Evolutionary conservation across 2,329 filamentous ascomycete genomes (phyloP), one percentile per base, ranked within the genome.

Genomic region (Talaromyces sp.): DNA sequence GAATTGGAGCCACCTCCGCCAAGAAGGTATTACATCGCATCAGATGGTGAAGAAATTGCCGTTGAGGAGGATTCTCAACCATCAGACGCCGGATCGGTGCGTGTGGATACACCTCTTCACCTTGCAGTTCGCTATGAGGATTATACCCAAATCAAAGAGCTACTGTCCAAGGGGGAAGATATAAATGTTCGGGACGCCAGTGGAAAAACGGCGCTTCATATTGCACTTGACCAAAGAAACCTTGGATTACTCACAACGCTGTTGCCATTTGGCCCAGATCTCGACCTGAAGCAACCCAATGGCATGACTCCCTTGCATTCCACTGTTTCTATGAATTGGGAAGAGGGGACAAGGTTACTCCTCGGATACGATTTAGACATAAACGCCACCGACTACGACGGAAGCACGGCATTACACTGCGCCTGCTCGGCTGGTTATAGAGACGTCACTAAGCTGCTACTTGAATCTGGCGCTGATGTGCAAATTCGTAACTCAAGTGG

Each of bases 301-400:
- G 60, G 49, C 54, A 62, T 22, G 29, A 1, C 47, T 7, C 60
- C 60, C 19, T 54, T 62, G 29, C 60, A 62, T 40, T 62, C 17
- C 4, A 8, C 47, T 31, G 25, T 51, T 19, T 5, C 47, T 22
- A 34, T 34, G 22, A 49, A 34, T 22, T 54, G 49, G 49, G 7
- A 54, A 62, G 11, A 40, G 6, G 60, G 13, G 17, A 27, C 29
- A 6, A 19, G 19, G 22, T 17, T 43, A 25, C 31, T 62, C 17
- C 34, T 62, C 25, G 1, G 2, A 2, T 27, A 43, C 47, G 15
- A 54, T 6, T 15, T 54, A 6, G 60, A 62, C 31, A 43, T 62
- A 8, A 22, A 62, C 36, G 47, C 60, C 17, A 54, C n/a, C 2
- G 36, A 62, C 17, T 38, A 5, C 36, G 29, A 54, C 15, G 60